These are phyloP conservation scores for Terfezia claveryi DNA, from an alignment of 495 filamentous ascomycete species.

Conservation along the genomic window DNA sequence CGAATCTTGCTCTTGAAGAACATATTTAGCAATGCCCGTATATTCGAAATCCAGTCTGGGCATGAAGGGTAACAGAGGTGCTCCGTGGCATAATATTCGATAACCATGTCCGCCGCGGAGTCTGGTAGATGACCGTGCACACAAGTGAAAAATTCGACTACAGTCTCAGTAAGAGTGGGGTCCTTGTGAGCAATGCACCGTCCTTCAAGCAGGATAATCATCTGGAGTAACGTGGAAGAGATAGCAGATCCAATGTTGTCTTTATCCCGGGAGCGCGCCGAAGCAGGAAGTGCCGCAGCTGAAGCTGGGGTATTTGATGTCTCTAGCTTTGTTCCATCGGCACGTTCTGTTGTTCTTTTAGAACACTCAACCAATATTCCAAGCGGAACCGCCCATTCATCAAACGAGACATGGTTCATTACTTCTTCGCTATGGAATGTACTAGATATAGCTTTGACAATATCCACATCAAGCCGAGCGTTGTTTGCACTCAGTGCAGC, in stretches of 20 bases:
- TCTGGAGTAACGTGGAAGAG: constrained; percentile 13
- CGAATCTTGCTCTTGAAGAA: constrained; percentile 45
- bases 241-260: constrained; percentile 16
- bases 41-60: constrained; percentile 41
- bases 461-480: constrained; percentile 18
- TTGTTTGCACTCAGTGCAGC: constrained; percentile 17
- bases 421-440: constrained; percentile 15
- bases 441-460: constrained; percentile 14
- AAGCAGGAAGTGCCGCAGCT: constrained; percentile 5
- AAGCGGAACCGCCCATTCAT: constrained; percentile 34
- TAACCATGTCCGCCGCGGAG: constrained; percentile 32
- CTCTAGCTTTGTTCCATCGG: constrained; percentile 36
- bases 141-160: constrained; percentile 47
- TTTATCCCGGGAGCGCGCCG: constrained; percentile 4
- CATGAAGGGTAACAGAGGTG: constrained; percentile 51
- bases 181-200: constrained; percentile 19
- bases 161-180: constrained; percentile 35
- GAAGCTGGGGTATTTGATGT: constrained; percentile 16
- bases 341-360: constrained; percentile 27
- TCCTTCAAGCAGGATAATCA: constrained; percentile 17
- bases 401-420: constrained; percentile 24
- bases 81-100: constrained; percentile 37
- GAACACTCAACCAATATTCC: constrained; percentile 27
- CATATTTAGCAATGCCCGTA: constrained; percentile 35
- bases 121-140: constrained; percentile 35